Evolutionary conservation across 345 rosid genomes (phyloP).

Genomic region (Psidium friedrichsthalianum): DNA sequence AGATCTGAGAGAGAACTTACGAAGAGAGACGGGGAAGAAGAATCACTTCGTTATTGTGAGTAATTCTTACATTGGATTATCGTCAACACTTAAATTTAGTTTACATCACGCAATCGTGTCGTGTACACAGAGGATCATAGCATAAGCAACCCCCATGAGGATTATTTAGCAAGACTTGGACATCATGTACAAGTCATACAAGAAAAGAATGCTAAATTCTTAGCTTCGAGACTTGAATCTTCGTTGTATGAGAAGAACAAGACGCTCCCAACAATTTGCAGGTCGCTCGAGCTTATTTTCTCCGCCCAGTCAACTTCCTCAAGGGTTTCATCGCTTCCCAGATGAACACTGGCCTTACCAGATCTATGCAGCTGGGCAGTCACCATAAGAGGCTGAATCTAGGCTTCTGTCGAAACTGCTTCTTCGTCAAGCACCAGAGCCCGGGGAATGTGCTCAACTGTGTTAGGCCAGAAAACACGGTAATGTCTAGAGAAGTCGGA

Average conservation of each 20-base stretch:
- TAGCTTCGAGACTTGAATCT: background rate
- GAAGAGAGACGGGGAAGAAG: background rate
- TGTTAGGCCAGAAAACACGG: background rate
- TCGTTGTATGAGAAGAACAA: background rate
- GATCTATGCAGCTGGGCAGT: background rate
- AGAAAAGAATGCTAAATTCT: background rate
- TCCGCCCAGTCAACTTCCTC: background rate
- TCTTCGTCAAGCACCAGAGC: constrained; percentile 71
- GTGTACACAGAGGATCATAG: background rate
- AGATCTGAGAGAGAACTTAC: background rate
- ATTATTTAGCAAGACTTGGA: background rate
- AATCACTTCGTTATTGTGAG: background rate
- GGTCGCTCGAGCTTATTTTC: background rate
- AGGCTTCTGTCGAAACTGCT: constrained; percentile 52
- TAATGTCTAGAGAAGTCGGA: background rate
- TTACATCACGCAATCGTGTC: too few relatives aligned
- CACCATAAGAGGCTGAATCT: constrained; percentile 47
- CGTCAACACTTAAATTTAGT: background rate
- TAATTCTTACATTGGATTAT: background rate
- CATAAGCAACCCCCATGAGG: background rate
- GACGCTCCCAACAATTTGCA: too few relatives aligned
- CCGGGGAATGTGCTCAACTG: constrained; percentile 84
- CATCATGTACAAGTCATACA: background rate
- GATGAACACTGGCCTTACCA: background rate
- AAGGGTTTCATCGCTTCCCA: background rate